Evolutionary conservation across 1,139 yeast species (phyloP).

Genomic region (Oligophagozyma castellii): DNA sequence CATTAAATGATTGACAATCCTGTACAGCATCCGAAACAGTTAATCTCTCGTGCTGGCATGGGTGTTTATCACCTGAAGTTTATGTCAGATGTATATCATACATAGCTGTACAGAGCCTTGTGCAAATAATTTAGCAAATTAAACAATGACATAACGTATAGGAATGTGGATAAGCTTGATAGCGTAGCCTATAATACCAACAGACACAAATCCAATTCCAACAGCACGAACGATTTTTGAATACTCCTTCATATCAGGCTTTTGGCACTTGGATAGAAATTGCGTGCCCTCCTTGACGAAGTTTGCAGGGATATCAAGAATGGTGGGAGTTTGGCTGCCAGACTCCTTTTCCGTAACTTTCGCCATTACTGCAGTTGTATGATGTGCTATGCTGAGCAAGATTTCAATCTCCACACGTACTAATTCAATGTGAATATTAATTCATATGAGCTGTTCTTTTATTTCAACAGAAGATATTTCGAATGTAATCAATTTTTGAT

Average conservation of each 20-base stretch:
- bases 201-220: conserved; percentile 90
- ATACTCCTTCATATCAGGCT: conserved; percentile 85
- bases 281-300: conserved; percentile 83
- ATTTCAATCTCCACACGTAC: too few species aligned
- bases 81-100: too few species aligned
- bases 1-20: too few species aligned
- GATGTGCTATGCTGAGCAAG: not conserved
- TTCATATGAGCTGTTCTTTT: too few species aligned
- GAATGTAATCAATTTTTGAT: too few species aligned
- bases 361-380: conserved; percentile 11
- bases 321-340: conserved; percentile 36
- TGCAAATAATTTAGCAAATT: too few species aligned
- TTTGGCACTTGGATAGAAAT: conserved; percentile 81
- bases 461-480: too few species aligned
- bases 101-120: too few species aligned
- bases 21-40: too few species aligned
- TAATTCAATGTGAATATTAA: too few species aligned
- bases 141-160: conserved; percentile 91
- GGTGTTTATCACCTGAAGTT: too few species aligned
- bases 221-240: conserved; percentile 84
- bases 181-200: conserved; percentile 95
- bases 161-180: conserved; percentile 94
- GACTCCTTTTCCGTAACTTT: conserved; percentile 13
- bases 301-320: conserved; percentile 82
- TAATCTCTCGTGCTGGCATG: too few species aligned